Conservation (phyloP, 805 yeast species). For the Suhomyces sp. region DNA sequence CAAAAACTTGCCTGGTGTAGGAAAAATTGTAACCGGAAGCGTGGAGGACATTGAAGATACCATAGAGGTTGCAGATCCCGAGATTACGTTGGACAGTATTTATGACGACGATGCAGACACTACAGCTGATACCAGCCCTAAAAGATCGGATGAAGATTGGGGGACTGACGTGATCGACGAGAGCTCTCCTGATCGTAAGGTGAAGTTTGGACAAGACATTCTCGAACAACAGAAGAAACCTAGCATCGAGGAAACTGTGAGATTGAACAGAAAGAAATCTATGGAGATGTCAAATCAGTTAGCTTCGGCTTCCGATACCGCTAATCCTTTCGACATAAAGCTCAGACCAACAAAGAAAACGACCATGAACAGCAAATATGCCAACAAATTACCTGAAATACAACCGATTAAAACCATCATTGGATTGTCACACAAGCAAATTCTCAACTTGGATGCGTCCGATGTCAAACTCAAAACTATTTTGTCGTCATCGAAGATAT, state of each 20-base stretch:
- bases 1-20: neutral
- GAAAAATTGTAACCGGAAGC: neutral
- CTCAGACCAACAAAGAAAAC: slow-evolving; percentile 23
- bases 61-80: slow-evolving; percentile 2
- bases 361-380: slow-evolving; percentile 19
- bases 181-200: slow-evolving; percentile 1
- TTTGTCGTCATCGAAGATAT: slow-evolving; percentile 26
- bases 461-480: slow-evolving; percentile 40
- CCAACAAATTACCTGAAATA: slow-evolving; percentile 30
- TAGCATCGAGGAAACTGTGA: slow-evolving; percentile 11
- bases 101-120: slow-evolving; percentile 7
- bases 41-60: neutral
- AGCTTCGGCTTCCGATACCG: slow-evolving; percentile 2
- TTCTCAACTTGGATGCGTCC: slow-evolving; percentile 25
- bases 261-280: slow-evolving; percentile 12
- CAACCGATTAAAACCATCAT: slow-evolving; percentile 34
- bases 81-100: slow-evolving; percentile 10
- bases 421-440: slow-evolving; percentile 36
- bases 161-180: neutral
- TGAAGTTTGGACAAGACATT: neutral
- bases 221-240: slow-evolving; percentile 5
- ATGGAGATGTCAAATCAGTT: slow-evolving; percentile 6
- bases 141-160: neutral
- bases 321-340: slow-evolving; percentile 21
- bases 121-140: neutral